Evolutionary conservation across 768 basidiomycete genomes (phyloP).

Genomic region (Tephrocybe sp.): DNA sequence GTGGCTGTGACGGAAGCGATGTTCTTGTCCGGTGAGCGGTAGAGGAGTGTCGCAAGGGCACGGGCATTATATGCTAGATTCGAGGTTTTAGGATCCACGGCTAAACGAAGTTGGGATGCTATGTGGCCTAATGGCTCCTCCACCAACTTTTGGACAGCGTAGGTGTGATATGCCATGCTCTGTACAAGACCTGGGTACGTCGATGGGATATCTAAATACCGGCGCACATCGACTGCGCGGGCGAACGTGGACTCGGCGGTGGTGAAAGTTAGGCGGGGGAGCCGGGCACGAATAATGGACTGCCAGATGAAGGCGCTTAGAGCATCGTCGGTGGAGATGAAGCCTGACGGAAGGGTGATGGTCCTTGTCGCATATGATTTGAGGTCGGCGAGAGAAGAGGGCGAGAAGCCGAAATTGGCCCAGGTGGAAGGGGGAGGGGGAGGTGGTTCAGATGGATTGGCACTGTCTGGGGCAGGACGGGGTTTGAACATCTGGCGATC

Average conservation of each 20-base stretch:
- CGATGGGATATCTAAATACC: not conserved
- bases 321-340: conserved; percentile 28
- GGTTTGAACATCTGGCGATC: not conserved
- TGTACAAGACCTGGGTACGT: not conserved
- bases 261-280: conserved; percentile 23
- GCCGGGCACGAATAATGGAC: conserved; percentile 23
- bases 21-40: conserved; percentile 16
- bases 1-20: conserved; percentile 16
- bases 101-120: conserved; percentile 23
- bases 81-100: conserved; percentile 19
- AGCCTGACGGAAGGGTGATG: conserved; percentile 10
- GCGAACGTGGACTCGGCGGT: no score
- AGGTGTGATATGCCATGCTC: not conserved
- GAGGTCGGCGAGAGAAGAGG: conserved; percentile 9
- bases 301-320: conserved; percentile 28
- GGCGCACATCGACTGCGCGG: not conserved
- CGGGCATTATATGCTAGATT: conserved; percentile 19
- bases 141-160: conserved; percentile 10
- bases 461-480: not conserved
- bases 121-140: conserved; percentile 20
- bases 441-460: not conserved
- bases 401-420: conserved; percentile 2
- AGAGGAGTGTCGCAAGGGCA: conserved; percentile 21
- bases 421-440: not conserved
- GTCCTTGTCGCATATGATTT: conserved; percentile 20